Evolutionary conservation across 305 asterid species (phyloP), one percentile per base, ranked within the genome.

Genomic region (Fraxinus latifolia): DNA sequence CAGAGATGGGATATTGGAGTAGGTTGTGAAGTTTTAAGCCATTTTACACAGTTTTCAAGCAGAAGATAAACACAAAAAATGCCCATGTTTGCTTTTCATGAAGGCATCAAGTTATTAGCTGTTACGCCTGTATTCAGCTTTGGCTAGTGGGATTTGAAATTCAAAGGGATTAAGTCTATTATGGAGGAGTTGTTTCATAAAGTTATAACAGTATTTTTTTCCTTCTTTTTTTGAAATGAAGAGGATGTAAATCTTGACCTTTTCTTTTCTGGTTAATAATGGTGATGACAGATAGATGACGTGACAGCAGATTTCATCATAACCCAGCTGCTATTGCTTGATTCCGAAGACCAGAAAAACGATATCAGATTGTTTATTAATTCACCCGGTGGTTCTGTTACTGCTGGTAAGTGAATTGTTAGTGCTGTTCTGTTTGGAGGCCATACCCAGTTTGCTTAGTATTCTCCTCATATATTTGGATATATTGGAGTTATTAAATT

Each of bases 341-440:
- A 93, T 82, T 91, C 97, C 1, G 95, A 94, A 87, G 97, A 94
- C 84, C 84, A 75, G 37, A 86, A 85, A 75, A 94, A 90, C 74
- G 98, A 95, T 85, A 95, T 95, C 87, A 91, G 77, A 81, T 78
- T 95, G 92, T 85, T 95, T 85, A 92, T 95, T 78, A 94, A 94
- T 87, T 92, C 97, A n/a, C 97, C 97, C 11, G 97, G 98, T 85
- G 97, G 98, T 81, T 94, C 98, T 27, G 92, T 88, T 44, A 91
- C 98, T 79, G 93, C 98, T 76, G 98, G 98, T 95, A 84, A 87
- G 89, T 80, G 44, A 33, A 33, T 14, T 65, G 27, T 39, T 77
- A 72, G 17, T 27, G 5, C 1, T 25, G 29, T 78, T 77, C 12
- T 60, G 17, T 44, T 60, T 75, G 80, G 58, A 47, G 77, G 60